phyloP scores from a whole-genome alignment of 2,329 filamentous ascomycete genomes.

The Ophiobolus disseminans region DNA sequence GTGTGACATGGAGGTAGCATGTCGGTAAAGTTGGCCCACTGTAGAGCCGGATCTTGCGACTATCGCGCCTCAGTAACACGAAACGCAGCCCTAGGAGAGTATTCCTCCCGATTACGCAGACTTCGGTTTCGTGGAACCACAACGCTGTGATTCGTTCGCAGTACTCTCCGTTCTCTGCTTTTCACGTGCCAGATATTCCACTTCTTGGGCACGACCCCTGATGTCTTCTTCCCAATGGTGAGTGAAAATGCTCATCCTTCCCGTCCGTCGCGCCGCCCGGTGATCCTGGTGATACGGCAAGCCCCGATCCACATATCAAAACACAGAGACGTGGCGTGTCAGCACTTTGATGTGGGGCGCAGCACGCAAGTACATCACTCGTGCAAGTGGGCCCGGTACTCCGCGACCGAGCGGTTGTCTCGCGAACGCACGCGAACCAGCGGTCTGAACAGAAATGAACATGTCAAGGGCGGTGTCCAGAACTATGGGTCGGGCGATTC shows the following conservation, averaged over 20 bases:
- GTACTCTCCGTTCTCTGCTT: neutral
- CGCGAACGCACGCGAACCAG: too few species aligned
- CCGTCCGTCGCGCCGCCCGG: constrained; percentile 37
- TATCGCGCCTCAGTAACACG: too few species aligned
- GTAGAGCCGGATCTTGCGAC: too few species aligned
- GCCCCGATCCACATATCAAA: constrained; percentile 27
- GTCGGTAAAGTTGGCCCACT: too few species aligned
- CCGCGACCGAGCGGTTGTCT: neutral
- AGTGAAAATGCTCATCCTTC: constrained; percentile 41
- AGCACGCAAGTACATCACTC: constrained; percentile 10
- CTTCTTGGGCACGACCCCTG: neutral
- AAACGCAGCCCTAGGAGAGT: constrained; percentile 1
- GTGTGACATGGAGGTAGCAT: too few species aligned
- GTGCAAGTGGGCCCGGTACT: neutral
- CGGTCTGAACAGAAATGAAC: too few species aligned
- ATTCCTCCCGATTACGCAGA: neutral
- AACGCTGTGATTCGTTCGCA: neutral
- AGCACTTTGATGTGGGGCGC: constrained; percentile 39
- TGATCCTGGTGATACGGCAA: constrained; percentile 28
- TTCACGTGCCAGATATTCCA: neutral
- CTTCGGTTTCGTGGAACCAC: neutral
- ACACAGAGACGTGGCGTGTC: constrained; percentile 25
- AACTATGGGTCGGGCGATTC: too few species aligned
- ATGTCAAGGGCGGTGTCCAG: too few species aligned
- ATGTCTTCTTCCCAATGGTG: constrained; percentile 13